phyloP scores from a whole-genome alignment of 2,329 filamentous ascomycete species.

The Arthrobotrys pseudoclavata region DNA sequence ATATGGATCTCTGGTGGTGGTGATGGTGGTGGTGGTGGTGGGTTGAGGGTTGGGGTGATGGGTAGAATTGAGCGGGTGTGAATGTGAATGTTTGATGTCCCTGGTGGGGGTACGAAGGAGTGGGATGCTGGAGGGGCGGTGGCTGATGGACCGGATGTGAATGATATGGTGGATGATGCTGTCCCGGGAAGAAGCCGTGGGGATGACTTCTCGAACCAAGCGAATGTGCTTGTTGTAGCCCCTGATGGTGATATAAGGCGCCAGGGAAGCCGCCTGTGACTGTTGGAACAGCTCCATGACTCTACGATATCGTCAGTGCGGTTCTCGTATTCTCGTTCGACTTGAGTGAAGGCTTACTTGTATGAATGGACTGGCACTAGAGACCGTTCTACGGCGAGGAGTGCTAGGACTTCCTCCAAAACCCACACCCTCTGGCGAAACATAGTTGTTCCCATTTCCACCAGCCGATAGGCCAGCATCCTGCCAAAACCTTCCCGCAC shows the following conservation, averaged over 20 bases:
- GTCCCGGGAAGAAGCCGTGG: slow-evolving; percentile 33
- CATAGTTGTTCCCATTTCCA: slow-evolving; percentile 42
- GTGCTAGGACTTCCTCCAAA: slow-evolving; percentile 11
- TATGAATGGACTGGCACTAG: slow-evolving; percentile 23
- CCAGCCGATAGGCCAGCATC: slow-evolving; percentile 43
- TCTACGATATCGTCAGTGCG: not conserved
- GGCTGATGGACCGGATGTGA: slow-evolving; percentile 40
- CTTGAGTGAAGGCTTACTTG: slow-evolving; percentile 27
- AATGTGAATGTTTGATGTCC: slow-evolving; percentile 44
- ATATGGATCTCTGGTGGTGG: slow-evolving; percentile 50
- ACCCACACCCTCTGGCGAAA: slow-evolving; percentile 15
- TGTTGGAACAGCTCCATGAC: slow-evolving; percentile 18
- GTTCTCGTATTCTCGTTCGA: not conserved
- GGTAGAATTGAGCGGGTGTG: slow-evolving; percentile 50
- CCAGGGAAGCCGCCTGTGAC: slow-evolving; percentile 41
- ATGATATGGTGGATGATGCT: slow-evolving; percentile 58
- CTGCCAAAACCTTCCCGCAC: slow-evolving; percentile 58
- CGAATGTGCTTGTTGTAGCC: slow-evolving; percentile 38
- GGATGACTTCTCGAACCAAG: slow-evolving; percentile 40
- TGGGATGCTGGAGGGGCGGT: slow-evolving; percentile 51
- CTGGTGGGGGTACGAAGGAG: slow-evolving; percentile 49
- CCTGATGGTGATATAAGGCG: slow-evolving; percentile 41
- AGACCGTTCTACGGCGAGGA: slow-evolving; percentile 41
- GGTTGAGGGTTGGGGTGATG: slow-evolving; percentile 42
- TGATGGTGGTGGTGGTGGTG: slow-evolving; percentile 36